Evolutionary conservation across 2,329 filamentous ascomycete genomes (phyloP).

Genomic region (Dothiorella sarmentorum): DNA sequence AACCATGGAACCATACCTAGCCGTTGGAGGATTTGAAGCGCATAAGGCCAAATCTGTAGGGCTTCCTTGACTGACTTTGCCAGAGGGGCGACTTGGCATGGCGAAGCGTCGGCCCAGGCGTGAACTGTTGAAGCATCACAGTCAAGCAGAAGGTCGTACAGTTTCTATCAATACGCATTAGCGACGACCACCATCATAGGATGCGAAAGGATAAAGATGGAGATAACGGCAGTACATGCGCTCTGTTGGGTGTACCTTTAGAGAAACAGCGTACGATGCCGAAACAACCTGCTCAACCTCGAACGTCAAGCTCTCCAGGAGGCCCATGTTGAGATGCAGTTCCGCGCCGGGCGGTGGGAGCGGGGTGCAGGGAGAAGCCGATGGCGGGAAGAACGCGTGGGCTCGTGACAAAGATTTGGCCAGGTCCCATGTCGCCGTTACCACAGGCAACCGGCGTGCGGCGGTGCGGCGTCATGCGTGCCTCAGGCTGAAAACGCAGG

Average conservation of each 20-base stretch:
- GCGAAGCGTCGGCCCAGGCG: conserved; percentile 46
- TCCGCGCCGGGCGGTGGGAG: neutral
- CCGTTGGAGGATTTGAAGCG: conserved; percentile 47
- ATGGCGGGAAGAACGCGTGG: neutral
- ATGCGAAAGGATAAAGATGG: conserved; percentile 21
- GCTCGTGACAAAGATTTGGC: neutral
- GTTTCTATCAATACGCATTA: no score
- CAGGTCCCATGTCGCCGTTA: neutral
- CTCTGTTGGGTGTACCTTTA: conserved; percentile 48
- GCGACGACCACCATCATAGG: no score
- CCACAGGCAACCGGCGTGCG: conserved; percentile 5
- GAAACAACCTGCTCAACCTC: conserved; percentile 48
- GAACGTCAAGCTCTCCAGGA: conserved; percentile 28
- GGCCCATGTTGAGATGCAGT: conserved; percentile 11
- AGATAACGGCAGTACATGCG: no score
- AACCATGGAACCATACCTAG: conserved; percentile 41
- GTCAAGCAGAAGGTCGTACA: conserved; percentile 34
- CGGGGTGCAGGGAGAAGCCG: neutral
- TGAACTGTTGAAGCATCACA: conserved; percentile 37
- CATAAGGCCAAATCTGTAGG: conserved; percentile 50
- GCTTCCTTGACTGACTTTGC: conserved; percentile 47
- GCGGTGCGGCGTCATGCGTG: neutral
- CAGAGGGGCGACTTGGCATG: conserved; percentile 36
- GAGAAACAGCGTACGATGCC: conserved; percentile 49
- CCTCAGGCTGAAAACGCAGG: neutral